Evolutionary conservation across 2,329 filamentous ascomycete genomes (phyloP), one percentile per base, ranked within the genome.

Genomic region (Hypoxylon rubiginosum): DNA sequence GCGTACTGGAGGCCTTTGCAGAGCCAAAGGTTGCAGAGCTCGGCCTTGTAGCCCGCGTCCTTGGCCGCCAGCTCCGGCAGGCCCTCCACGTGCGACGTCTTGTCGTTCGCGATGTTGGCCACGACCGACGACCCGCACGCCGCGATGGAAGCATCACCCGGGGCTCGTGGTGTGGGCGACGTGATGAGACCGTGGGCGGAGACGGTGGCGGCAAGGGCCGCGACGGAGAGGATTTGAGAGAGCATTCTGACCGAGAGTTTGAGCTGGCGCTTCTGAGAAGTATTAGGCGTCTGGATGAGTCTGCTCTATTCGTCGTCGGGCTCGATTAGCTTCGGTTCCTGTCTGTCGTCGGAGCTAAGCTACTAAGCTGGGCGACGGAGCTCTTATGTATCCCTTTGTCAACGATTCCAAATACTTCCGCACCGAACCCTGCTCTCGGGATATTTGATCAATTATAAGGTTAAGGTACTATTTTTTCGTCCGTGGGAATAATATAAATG

Each of bases 1-100:
- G 56, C 79, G 68, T 78, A 80, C 71, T 81, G 79, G 68, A 76
- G 75, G 39, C 80, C 80, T 57, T 74, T 76, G 78, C 80, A 82
- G 28, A 82, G 78, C 71, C 72, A 79, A 51, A 82, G 76, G 71
- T 81, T 72, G 73, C 75, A 76, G 34, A 57, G 46, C 9, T 69
- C 70, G 11, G 64, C 62, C 53, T 74, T n/a, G 71, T 72, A 75
- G 5, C 61, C 71, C 10, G 67, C 5, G 67, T 75, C 72, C 30
- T 36, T 34, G 51, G 72, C 73, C 10, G 73, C 75, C 11, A 76
- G 73, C 71, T 77, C 74, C 0, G 75, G 74, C 2, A 77, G 72
- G 0, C 74, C 74, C 36, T 76, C 74, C 4, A 76, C 74, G 71
- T 76, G 73, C 62, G 74, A 76, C 24, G 74, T 76, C 63, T 70